These are phyloP conservation scores for Polytrichum commune DNA, from an alignment of 225 moss, liverwort and hornwort species.

Conservation along the genomic window DNA sequence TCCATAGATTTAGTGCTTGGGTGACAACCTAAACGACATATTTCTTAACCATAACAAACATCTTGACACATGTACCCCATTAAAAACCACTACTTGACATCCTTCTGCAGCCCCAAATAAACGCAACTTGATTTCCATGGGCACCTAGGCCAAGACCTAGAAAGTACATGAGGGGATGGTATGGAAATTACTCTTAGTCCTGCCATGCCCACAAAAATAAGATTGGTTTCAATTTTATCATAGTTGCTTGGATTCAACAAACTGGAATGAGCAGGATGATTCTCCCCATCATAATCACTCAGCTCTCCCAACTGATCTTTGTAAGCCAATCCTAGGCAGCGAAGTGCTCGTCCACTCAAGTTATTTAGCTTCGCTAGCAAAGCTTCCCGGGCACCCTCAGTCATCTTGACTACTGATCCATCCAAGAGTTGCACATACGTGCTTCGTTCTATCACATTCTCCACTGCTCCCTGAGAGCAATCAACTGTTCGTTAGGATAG, in stretches of 20 bases:
- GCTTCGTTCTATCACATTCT: conserved; percentile 75
- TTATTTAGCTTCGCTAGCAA: conserved; percentile 51
- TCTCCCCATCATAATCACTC: conserved; percentile 66
- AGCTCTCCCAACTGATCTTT: conserved; percentile 68
- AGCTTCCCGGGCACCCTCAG: conserved; percentile 42
- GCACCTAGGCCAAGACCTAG: background rate
- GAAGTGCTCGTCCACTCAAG: conserved; percentile 71
- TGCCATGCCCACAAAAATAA: conserved; percentile 77
- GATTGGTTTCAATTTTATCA: conserved; percentile 63
- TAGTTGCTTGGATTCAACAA: conserved; percentile 77
- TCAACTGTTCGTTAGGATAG: background rate
- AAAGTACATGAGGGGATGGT: background rate
- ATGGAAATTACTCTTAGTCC: conserved; percentile 66
- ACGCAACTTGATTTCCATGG: background rate
- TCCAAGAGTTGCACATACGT: conserved; percentile 57
- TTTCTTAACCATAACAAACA: too few relatives aligned
- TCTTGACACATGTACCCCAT: too few relatives aligned
- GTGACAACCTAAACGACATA: too few relatives aligned
- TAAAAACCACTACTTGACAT: too few relatives aligned
- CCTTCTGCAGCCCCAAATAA: too few relatives aligned
- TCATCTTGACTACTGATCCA: conserved; percentile 69
- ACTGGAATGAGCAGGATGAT: conserved; percentile 57
- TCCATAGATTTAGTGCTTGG: too few relatives aligned
- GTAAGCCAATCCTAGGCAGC: conserved; percentile 83
- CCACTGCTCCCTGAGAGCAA: conserved; percentile 76